Evolutionary conservation across 164 flowering plant genomes (phyloP).

Genomic region (Magnolia kwangsiensis): DNA sequence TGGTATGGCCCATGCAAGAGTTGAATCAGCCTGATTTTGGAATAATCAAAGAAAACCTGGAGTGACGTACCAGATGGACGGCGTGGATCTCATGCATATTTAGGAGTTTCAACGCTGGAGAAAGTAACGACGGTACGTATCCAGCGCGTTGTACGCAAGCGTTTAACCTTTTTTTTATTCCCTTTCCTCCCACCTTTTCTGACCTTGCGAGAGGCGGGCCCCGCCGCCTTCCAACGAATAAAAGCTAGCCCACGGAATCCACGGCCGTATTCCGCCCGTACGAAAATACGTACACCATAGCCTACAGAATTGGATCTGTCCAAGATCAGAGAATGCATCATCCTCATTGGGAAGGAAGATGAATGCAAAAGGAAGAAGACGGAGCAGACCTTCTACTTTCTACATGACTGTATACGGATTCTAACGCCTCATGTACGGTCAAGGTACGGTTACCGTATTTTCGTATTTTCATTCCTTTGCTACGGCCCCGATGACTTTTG

Average conservation of each 20-base stretch:
- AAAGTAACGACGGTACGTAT: too few species aligned
- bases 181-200: neutral
- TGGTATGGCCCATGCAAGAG: too few species aligned
- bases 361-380: neutral
- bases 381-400: neutral
- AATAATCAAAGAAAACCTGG: too few species aligned
- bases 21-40: too few species aligned
- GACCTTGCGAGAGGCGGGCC: neutral
- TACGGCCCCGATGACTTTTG: neutral
- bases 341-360: too few species aligned
- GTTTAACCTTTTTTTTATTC: neutral
- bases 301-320: neutral
- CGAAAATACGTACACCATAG: neutral
- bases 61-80: too few species aligned
- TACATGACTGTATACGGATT: neutral
- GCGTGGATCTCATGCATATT: too few species aligned
- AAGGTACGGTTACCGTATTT: neutral
- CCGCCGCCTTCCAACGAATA: neutral
- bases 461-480: too few species aligned
- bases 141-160: neutral
- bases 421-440: neutral
- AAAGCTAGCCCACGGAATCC: neutral
- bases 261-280: neutral
- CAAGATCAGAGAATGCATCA: neutral
- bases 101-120: too few species aligned